These are phyloP conservation scores for Sedum album DNA, from an alignment of 164 flowering plant genomes.

Conservation along the genomic window DNA sequence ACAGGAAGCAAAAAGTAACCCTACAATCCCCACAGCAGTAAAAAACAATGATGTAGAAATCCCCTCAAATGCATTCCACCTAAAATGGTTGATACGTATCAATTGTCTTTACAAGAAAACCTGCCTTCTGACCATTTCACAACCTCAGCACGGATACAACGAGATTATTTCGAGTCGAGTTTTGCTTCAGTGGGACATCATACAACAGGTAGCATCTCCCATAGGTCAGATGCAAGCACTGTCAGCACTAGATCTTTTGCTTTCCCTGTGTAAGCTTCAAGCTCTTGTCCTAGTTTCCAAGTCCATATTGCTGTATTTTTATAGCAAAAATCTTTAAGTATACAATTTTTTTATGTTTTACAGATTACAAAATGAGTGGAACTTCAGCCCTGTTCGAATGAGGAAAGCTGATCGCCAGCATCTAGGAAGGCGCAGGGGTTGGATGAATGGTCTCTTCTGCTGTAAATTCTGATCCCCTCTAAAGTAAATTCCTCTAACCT, in stretches of 20 bases:
- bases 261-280: conserved; percentile 7
- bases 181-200: background rate
- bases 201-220: background rate
- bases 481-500: background rate
- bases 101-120: background rate
- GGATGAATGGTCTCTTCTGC: conserved; percentile 5
- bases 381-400: conserved; percentile 4
- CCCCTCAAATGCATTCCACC: background rate
- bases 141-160: background rate
- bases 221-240: background rate
- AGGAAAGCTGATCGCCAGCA: background rate
- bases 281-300: background rate
- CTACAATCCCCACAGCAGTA: background rate
- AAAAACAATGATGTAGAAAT: background rate
- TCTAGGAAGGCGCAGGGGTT: background rate
- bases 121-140: background rate
- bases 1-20: background rate
- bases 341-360: background rate
- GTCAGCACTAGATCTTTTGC: conserved; percentile 5
- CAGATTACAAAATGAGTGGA: conserved; percentile 7
- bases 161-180: background rate
- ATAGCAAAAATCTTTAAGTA: background rate
- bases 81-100: background rate
- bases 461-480: background rate
- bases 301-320: background rate